phyloP scores from a whole-genome alignment of 257 asterid genomes.

The Gentiana macrophylla region DNA sequence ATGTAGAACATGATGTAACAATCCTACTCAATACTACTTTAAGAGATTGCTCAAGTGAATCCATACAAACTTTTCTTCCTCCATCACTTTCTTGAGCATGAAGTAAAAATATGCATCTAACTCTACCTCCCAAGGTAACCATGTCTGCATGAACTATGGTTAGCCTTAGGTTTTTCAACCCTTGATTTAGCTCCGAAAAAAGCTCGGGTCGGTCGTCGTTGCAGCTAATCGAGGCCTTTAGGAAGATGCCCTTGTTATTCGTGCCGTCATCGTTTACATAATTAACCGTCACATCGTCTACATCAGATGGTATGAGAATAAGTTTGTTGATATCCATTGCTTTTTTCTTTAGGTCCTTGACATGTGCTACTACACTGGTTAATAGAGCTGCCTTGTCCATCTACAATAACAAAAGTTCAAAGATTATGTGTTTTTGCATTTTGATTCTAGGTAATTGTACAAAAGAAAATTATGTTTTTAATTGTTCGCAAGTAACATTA shows the following conservation, averaged over 20 bases:
- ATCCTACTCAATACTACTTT: conserved; percentile 41
- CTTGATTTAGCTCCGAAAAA: conserved; percentile 49
- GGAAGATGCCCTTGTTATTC: conserved; percentile 7
- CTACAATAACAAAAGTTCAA: conserved; percentile 17
- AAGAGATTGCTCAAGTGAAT: conserved; percentile 36
- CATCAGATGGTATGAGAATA: conserved; percentile 48
- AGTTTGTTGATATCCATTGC: conserved; percentile 41
- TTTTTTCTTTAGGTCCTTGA: conserved; percentile 48
- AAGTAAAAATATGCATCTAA: conserved; percentile 34
- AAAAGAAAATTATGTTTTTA: no score
- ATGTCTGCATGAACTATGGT: conserved; percentile 41
- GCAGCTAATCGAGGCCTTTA: conserved; percentile 45
- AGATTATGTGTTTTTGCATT: neutral
- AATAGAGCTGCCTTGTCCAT: conserved; percentile 94
- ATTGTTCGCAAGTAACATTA: no score
- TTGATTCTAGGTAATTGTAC: no score
- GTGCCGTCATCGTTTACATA: conserved; percentile 5
- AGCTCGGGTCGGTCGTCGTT: conserved; percentile 71
- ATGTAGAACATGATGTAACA: conserved; percentile 26
- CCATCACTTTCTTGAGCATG: conserved; percentile 4
- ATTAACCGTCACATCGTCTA: conserved; percentile 47
- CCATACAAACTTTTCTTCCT: conserved; percentile 7
- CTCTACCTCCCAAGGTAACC: conserved; percentile 62
- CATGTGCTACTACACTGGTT: conserved; percentile 67
- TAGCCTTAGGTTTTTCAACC: conserved; percentile 34